phyloP scores from a whole-genome alignment of 1,284 basidiomycete species.

The Puccinia novopanici region DNA sequence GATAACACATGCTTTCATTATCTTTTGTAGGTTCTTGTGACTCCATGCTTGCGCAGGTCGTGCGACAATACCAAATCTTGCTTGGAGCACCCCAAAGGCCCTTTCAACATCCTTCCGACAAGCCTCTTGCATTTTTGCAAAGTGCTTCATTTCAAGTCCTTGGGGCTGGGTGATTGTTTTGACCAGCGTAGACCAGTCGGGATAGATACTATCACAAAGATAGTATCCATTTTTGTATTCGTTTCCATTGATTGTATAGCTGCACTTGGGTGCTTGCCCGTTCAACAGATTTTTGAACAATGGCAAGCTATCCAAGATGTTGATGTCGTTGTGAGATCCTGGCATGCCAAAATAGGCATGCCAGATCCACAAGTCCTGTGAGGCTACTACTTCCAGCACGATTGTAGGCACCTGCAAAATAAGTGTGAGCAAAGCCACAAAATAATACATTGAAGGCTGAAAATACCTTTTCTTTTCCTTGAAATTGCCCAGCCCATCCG shows the following conservation, averaged over 20 bases:
- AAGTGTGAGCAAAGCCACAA: not conserved
- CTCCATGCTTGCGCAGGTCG: not conserved
- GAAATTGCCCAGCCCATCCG: too few species aligned
- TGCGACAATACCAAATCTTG: not conserved
- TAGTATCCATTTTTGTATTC: not conserved
- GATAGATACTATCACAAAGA: conserved; percentile 4
- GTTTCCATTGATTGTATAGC: conserved; percentile 1
- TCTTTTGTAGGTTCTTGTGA: too few species aligned
- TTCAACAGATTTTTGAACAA: not conserved
- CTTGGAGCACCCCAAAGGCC: not conserved
- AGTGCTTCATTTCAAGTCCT: not conserved
- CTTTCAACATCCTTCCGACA: conserved; percentile 1
- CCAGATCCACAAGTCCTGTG: conserved; percentile 2
- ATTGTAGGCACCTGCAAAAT: not conserved
- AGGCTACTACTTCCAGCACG: not conserved
- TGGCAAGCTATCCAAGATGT: too few species aligned
- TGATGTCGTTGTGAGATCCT: too few species aligned
- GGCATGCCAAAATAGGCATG: too few species aligned
- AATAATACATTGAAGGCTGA: not conserved
- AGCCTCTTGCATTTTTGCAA: not conserved
- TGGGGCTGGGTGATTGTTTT: not conserved
- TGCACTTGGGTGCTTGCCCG: not conserved
- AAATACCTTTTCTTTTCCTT: too few species aligned
- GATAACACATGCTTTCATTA: not conserved
- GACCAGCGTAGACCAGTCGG: not conserved